phyloP scores from a whole-genome alignment of 1,284 basidiomycete genomes.

The Mrakiaceae sp. region DNA sequence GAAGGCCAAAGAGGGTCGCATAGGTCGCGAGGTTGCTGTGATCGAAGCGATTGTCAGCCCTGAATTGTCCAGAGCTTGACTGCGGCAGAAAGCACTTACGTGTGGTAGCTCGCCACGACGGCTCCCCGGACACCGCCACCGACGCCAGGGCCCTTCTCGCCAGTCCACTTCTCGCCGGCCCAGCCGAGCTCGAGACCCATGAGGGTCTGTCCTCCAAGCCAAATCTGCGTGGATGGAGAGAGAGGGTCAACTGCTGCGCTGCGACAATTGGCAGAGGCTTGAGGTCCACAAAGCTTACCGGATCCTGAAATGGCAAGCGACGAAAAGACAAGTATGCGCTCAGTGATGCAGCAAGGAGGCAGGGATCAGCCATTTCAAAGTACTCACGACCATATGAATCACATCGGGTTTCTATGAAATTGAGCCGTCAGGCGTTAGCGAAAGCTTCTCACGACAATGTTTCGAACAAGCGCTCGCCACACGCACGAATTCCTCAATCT shows the following conservation, averaged over 20 bases:
- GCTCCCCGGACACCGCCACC: constrained; percentile 36
- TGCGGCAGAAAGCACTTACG: constrained; percentile 25
- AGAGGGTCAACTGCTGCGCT: not conserved
- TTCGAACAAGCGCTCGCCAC: not conserved
- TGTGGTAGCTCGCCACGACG: constrained; percentile 45
- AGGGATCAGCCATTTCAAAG: constrained; percentile 7
- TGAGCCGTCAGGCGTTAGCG: not conserved
- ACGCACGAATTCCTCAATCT: constrained; percentile 34
- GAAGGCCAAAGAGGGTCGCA: constrained; percentile 43
- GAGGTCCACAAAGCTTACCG: not conserved
- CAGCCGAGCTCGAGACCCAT: constrained; percentile 38
- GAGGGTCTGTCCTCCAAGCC: constrained; percentile 42
- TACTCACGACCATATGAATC: constrained; percentile 36
- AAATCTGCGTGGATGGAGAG: constrained; percentile 34
- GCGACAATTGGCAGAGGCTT: not conserved
- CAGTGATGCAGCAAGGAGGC: not conserved
- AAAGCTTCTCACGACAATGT: not conserved
- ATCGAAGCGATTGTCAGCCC: too few relatives aligned
- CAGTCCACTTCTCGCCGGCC: constrained; percentile 34
- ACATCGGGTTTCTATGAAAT: constrained; percentile 40
- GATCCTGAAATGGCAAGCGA: not conserved
- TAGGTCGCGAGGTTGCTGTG: constrained; percentile 42
- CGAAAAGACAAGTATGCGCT: not conserved
- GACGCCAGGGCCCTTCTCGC: constrained; percentile 28
- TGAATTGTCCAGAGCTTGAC: not conserved